These are phyloP conservation scores for Prosopis cineraria DNA, from an alignment of 306 rosid genomes.

Conservation along the genomic window DNA sequence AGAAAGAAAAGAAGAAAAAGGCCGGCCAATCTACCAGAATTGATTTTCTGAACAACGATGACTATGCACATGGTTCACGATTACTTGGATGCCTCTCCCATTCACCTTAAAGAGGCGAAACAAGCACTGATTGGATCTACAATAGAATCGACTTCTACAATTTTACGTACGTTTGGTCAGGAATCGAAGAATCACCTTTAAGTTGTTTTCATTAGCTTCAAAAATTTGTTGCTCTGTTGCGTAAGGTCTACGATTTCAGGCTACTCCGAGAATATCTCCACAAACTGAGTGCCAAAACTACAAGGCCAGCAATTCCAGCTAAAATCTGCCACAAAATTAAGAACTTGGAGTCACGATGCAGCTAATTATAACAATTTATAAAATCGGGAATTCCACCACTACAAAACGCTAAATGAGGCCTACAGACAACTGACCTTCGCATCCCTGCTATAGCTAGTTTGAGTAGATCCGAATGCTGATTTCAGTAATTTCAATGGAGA, in stretches of 20 bases:
- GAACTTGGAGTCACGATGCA: constrained; percentile 9
- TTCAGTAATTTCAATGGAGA: constrained; percentile 60
- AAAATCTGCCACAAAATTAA: constrained; percentile 60
- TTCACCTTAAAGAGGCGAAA: constrained; percentile 5
- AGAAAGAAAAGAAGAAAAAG: background rate
- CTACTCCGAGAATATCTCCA: constrained; percentile 71
- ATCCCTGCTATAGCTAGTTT: constrained; percentile 48
- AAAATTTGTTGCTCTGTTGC: constrained; percentile 28
- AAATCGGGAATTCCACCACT: constrained; percentile 4
- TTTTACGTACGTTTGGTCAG: constrained; percentile 32
- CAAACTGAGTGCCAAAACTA: constrained; percentile 59
- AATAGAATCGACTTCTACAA: constrained; percentile 24
- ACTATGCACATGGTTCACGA: background rate
- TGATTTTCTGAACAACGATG: background rate
- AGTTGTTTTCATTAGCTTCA: constrained; percentile 26
- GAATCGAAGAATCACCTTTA: constrained; percentile 24
- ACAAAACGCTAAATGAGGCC: background rate
- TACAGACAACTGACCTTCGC: constrained; percentile 58
- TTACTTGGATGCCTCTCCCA: background rate
- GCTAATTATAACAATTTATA: background rate
- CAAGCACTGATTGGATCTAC: constrained; percentile 18
- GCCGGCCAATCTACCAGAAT: background rate
- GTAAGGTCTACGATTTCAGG: constrained; percentile 44
- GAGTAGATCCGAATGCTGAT: constrained; percentile 56
- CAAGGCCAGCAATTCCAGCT: constrained; percentile 64